Conservation (phyloP, 257 asterid species). For the Ilex aquifolium region DNA sequence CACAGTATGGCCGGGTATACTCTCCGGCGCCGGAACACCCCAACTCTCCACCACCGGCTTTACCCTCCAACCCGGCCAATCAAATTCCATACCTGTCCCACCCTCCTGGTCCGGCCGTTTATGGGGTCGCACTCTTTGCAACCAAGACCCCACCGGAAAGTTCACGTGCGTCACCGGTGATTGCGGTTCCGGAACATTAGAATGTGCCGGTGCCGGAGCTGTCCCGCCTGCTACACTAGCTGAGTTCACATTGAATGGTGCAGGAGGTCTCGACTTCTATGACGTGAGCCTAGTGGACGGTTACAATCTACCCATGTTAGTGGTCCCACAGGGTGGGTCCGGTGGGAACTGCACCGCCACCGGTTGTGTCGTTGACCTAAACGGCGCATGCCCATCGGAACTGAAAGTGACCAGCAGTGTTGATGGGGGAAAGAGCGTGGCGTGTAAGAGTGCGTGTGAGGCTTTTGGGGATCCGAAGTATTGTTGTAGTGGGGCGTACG, state of each 20-base stretch:
- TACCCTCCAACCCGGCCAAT: constrained; percentile 37
- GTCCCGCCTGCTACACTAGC: constrained; percentile 67
- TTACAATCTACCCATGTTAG: constrained; percentile 38
- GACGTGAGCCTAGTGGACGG: constrained; percentile 62
- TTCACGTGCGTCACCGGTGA: constrained; percentile 51
- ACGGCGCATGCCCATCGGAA: constrained; percentile 23
- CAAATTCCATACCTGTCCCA: constrained; percentile 34
- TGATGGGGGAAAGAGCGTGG: constrained; percentile 23
- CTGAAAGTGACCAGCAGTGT: constrained; percentile 30
- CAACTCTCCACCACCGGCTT: constrained; percentile 58
- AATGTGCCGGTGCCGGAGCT: constrained; percentile 56
- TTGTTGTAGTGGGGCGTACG: constrained; percentile 36
- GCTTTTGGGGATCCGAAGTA: constrained; percentile 25
- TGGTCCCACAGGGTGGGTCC: constrained; percentile 52
- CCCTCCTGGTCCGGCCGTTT: constrained; percentile 67
- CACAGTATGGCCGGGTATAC: constrained; percentile 71
- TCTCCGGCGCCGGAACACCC: constrained; percentile 52
- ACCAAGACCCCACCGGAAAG: constrained; percentile 19
- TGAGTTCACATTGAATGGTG: constrained; percentile 73
- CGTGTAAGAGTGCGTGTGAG: constrained; percentile 61
- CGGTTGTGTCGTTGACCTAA: constrained; percentile 49
- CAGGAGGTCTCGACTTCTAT: constrained; percentile 57
- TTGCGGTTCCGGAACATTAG: constrained; percentile 55
- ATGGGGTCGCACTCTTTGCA: constrained; percentile 63
- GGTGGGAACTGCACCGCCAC: constrained; percentile 53